Base-by-base conservation (phyloP, 805 yeast species). In the Saturnispora serradocipensis region DNA sequence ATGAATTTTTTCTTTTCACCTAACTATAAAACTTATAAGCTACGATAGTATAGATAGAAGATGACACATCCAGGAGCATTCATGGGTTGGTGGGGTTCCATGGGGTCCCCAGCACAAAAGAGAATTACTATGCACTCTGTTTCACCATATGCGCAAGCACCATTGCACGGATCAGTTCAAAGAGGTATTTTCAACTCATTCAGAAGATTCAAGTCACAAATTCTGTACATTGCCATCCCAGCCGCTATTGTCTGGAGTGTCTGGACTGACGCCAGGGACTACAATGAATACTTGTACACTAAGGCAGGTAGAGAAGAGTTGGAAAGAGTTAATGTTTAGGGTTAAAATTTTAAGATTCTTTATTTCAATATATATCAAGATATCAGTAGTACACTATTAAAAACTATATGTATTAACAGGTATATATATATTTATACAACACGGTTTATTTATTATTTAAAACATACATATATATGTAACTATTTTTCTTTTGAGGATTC, bases 81-180 rank as follows among this genome's bases (percentile, higher is more conserved):
- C 67, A 84, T 87, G 91, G 97, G 97, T 62, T 89, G 97, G 97
- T 89, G 97, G 97, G 97, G 97, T 67, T 71, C 76, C 74, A 72
- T 89, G 67, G 96, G 95, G 56, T 78, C 86, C 71, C 90, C 93
- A 68, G 79, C 78, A 62, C 96, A 88, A 76, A 87, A 87, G 72
- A 84, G 88, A 74, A 76, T 85, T 58, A 86, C 91, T 56, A 79
- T 86, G 54, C 93, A 91, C 78, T 76, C 96, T 52, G 89, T 93
- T 58, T 86, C 99, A 59, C 95, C 97, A 56, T 87, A 78, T 61
- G 97, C 96, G 55, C 95, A 91, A 73, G 82, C 81, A 70, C 97
- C 97, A 53, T 78, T 93, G 70, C 84, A 85, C 71, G 96, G 95
- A 61, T 79, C 83, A 59, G 78, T 84, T 61, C 81, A 90, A 78